A percentile compares a stretch with the other conserved stretches of the same genome.
Evolutionary conservation across 2,329 filamentous ascomycete species (phyloP).

Genomic region (Pseudogymnoascus sp.): DNA sequence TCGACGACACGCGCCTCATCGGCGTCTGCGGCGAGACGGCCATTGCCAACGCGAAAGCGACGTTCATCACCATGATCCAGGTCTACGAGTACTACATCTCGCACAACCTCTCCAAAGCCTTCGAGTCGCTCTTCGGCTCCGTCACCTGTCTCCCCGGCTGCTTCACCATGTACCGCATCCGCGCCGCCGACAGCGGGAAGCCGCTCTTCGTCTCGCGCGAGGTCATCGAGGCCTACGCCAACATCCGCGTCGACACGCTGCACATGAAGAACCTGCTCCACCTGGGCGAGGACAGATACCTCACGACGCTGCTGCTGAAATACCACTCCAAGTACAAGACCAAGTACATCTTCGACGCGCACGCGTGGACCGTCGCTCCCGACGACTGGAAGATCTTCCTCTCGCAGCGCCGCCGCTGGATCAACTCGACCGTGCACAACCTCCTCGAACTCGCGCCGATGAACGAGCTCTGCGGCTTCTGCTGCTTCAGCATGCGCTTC

Average conservation of each 20-base stretch:
- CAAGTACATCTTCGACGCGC: conserved; percentile 91
- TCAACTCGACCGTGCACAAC: conserved; percentile 98
- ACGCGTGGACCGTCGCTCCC: conserved; percentile 86
- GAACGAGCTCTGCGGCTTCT: conserved; percentile 95
- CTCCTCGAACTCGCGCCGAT: conserved; percentile 82
- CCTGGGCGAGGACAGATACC: conserved; percentile 92
- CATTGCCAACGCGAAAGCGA: conserved; percentile 84
- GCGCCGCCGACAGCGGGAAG: conserved; percentile 88
- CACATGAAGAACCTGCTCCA: conserved; percentile 99
- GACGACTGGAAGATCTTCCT: conserved; percentile 90
- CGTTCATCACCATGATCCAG: conserved; percentile 97
- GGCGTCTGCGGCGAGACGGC: conserved; percentile 92
- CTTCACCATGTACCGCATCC: conserved; percentile 98
- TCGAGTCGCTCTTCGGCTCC: conserved; percentile 92
- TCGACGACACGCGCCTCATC: conserved; percentile 88
- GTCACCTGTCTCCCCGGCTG: conserved; percentile 97
- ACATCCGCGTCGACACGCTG: conserved; percentile 92
- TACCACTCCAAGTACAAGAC: conserved; percentile 93
- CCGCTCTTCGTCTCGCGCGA: conserved; percentile 93
- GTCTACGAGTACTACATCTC: conserved; percentile 99
- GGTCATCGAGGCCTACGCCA: conserved; percentile 76
- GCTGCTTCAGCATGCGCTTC: conserved; percentile 96
- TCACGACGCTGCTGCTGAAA: conserved; percentile 91
- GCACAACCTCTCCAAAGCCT: conserved; percentile 92
- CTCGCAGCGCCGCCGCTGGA: conserved; percentile 98